Evolutionary conservation across 805 yeast species (phyloP).

Genomic region (Starmerella sirachaensis): DNA sequence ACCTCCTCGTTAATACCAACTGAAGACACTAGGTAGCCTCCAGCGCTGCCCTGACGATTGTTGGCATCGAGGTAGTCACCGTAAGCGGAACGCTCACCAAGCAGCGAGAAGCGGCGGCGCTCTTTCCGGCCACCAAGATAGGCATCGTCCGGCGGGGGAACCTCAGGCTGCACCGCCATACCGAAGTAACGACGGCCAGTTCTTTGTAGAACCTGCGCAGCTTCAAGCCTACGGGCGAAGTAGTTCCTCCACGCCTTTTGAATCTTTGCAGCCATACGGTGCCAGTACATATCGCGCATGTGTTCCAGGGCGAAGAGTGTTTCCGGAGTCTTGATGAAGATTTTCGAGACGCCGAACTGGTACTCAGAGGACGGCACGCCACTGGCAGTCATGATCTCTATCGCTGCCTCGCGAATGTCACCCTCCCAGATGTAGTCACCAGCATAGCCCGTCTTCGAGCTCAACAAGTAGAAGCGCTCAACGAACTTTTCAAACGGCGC

Average conservation of each 20-base stretch:
- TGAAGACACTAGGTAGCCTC: conserved; percentile 59
- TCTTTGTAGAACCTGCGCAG: conserved; percentile 65
- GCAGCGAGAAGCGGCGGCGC: conserved; percentile 74
- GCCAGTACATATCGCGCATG: conserved; percentile 96
- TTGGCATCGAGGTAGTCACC: conserved; percentile 92
- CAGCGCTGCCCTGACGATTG: conserved; percentile 53
- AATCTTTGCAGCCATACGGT: conserved; percentile 92
- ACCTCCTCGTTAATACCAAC: conserved; percentile 59
- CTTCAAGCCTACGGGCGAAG: conserved; percentile 67
- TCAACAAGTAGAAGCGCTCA: conserved; percentile 79
- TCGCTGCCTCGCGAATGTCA: conserved; percentile 42
- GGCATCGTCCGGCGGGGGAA: conserved; percentile 28
- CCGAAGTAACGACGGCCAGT: conserved; percentile 75
- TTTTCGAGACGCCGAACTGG: conserved; percentile 85
- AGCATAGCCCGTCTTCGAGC: conserved; percentile 87
- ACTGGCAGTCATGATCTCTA: conserved; percentile 42
- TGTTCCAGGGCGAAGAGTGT: conserved; percentile 90
- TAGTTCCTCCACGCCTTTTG: conserved; percentile 94
- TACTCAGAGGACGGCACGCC: conserved; percentile 69
- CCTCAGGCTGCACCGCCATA: conserved; percentile 68
- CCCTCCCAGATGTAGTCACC: conserved; percentile 62
- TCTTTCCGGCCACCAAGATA: conserved; percentile 61
- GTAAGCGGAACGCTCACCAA: conserved; percentile 79
- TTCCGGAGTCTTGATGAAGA: conserved; percentile 93
- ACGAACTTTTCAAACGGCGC: conserved; percentile 94